phyloP scores from a whole-genome alignment of 257 asterid species.

The Solanum bulbocastanum region DNA sequence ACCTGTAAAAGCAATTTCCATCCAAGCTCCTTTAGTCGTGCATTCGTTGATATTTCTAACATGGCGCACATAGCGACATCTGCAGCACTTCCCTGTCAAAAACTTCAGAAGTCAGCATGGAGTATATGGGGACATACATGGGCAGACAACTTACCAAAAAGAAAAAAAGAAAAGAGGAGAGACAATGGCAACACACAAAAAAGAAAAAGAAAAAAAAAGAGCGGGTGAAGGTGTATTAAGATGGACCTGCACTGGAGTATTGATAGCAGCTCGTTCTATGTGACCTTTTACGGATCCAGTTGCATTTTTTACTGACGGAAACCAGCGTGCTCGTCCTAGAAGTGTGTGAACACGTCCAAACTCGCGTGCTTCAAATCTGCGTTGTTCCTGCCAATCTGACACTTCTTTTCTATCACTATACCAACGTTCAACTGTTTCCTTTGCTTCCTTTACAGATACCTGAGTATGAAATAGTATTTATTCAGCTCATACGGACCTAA shows the following conservation, averaged over 20 bases:
- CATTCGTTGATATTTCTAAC: conserved; percentile 70
- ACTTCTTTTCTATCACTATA: conserved; percentile 93
- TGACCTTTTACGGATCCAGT: conserved; percentile 52
- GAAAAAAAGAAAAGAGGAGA: background rate
- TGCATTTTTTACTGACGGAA: conserved; percentile 61
- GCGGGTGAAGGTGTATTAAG: background rate
- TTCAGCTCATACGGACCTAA: background rate
- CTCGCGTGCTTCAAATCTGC: conserved; percentile 58
- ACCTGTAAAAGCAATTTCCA: conserved; percentile 92
- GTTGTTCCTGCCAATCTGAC: conserved; percentile 67
- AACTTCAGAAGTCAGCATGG: background rate
- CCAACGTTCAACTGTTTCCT: conserved; percentile 86
- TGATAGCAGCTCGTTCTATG: conserved; percentile 95
- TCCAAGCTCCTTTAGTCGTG: conserved; percentile 63
- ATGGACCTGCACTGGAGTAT: conserved; percentile 92
- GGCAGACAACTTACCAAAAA: background rate
- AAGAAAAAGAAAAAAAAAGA: background rate
- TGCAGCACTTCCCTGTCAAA: conserved; percentile 92
- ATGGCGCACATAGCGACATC: conserved; percentile 99
- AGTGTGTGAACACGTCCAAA: conserved; percentile 50
- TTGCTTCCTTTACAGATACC: conserved; percentile 95
- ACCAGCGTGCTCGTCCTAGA: conserved; percentile 83
- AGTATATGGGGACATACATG: background rate
- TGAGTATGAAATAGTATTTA: conserved; percentile 19
- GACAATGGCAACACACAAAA: background rate